Evolutionary conservation across 371 early-diverging fungal genomes (phyloP), one percentile per base, ranked within the genome.

Genomic region (Mucor mucedo): DNA sequence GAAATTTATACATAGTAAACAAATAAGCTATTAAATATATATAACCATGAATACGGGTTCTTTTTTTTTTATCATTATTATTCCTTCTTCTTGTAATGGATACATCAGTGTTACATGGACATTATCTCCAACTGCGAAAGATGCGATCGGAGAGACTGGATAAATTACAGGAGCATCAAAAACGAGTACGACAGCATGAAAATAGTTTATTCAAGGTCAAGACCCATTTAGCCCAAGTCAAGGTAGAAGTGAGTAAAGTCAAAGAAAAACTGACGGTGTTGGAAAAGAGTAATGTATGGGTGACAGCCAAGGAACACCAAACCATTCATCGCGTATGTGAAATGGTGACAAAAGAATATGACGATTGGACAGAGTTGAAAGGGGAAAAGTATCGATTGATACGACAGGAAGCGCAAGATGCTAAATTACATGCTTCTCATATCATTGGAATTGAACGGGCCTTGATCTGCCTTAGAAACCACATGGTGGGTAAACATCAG

Each of bases 371-470:
- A 8, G 28, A 7, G 4, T 47, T 44, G 32, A 32, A 39, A 11
- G 11, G 27, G 4, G 33, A 54, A 7, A 60, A 66, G 28, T 33
- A 52, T 32, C 28, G 13, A 67, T 67, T 53, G 58, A 52, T 7
- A 16, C 21, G 21, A 21, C 21, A 62, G 48, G 68, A 62, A 40
- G 58, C 62, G 8, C 54, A 62, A 28, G 48, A 57, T 5, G 68
- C 68, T 0, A 56, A 67, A 28, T 3, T 53, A 8, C 49, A 58
- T 35, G 68, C 68, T 1, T 56, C 62, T 3, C 68, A 67, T 58
- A 41, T 67, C n/a, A 53, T 67, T n/a, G 68, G 68, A 5, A 67
- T 67, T 8, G 68, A 67, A 33, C 33, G 68, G 14, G 68, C 62
- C 5, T 32, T 67, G 21, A 2, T 62, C 0, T 57, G 58, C 28